Percentiles rank a stretch among this genome's conserved stretches.
phyloP scores from a whole-genome alignment of 2,329 filamentous ascomycete species.

The Penicillium expansum region DNA sequence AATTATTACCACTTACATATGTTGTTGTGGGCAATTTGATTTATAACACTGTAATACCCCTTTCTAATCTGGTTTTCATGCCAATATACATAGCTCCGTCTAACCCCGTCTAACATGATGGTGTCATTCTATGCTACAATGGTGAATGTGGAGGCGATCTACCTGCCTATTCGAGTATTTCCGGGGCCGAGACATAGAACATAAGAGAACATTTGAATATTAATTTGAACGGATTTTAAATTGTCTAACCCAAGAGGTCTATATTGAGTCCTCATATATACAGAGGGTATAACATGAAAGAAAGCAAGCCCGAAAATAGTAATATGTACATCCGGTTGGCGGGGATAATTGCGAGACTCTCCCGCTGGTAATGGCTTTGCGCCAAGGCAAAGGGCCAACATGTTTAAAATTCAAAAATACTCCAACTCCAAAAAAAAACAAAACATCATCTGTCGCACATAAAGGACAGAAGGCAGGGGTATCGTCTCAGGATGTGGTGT shows the following conservation, averaged over 20 bases:
- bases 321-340: slow-evolving; percentile 15
- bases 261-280: slow-evolving; percentile 16
- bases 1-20: neutral
- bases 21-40: neutral
- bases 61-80: neutral
- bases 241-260: slow-evolving; percentile 8
- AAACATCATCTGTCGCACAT: neutral
- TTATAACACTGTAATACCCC: neutral
- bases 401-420: slow-evolving; percentile 4
- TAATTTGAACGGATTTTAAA: neutral
- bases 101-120: slow-evolving; percentile 2
- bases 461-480: slow-evolving; percentile 15
- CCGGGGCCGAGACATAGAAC: neutral
- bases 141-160: slow-evolving; percentile 12
- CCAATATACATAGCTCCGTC: neutral
- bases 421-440: slow-evolving; percentile 18
- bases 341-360: neutral
- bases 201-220: neutral
- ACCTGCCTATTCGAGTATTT: slow-evolving; percentile 8
- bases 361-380: neutral
- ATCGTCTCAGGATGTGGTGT: slow-evolving; percentile 22
- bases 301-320: neutral
- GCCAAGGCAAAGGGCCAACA: neutral
- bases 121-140: slow-evolving; percentile 16
- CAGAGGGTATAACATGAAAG: neutral